Percentiles rank a stretch among this genome's conserved stretches.
These are phyloP conservation scores for Lasiodiplodia sp. DNA, from an alignment of 2,329 filamentous ascomycete species.

Conservation along the genomic window DNA sequence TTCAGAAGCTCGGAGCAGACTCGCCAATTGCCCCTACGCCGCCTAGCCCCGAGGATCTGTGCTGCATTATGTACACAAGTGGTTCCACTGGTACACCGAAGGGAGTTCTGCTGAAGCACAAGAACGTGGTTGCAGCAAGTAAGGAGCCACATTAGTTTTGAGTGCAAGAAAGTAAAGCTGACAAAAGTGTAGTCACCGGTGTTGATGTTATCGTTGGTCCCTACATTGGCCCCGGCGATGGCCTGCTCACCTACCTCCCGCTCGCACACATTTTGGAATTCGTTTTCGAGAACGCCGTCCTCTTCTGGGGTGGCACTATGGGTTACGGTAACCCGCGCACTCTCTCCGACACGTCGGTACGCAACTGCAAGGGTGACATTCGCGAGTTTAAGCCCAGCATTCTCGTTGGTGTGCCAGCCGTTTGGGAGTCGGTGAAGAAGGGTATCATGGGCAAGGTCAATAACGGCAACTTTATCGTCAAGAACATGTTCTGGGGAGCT, in stretches of 20 bases:
- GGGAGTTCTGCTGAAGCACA: slow-evolving; percentile 84
- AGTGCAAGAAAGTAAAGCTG: background rate
- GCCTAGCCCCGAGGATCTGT: slow-evolving; percentile 77
- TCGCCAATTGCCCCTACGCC: slow-evolving; percentile 75
- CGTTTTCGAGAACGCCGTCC: slow-evolving; percentile 87
- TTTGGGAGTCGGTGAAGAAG: slow-evolving; percentile 65
- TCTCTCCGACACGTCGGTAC: slow-evolving; percentile 82
- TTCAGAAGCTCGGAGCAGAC: slow-evolving; percentile 64
- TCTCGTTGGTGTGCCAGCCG: slow-evolving; percentile 91
- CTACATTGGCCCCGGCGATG: slow-evolving; percentile 78
- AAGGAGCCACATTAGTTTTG: slow-evolving; percentile 45
- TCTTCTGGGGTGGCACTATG: slow-evolving; percentile 90
- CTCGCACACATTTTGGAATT: slow-evolving; percentile 97
- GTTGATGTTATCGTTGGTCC: slow-evolving; percentile 79
- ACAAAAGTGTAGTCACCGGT: slow-evolving; percentile 67
- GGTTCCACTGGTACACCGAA: slow-evolving; percentile 90
- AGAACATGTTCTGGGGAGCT: slow-evolving; percentile 79
- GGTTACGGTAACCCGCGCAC: slow-evolving; percentile 94
- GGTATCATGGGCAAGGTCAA: slow-evolving; percentile 67
- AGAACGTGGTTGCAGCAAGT: slow-evolving; percentile 79
- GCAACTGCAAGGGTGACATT: slow-evolving; percentile 93
- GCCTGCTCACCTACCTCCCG: slow-evolving; percentile 87
- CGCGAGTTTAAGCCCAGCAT: slow-evolving; percentile 88
- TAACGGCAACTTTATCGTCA: slow-evolving; percentile 71
- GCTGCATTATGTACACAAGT: slow-evolving; percentile 84